Evolutionary conservation across 225 moss, liverwort and hornwort species (phyloP), one percentile per base, ranked within the genome.

Genomic region (Antitrichia curtipendula): DNA sequence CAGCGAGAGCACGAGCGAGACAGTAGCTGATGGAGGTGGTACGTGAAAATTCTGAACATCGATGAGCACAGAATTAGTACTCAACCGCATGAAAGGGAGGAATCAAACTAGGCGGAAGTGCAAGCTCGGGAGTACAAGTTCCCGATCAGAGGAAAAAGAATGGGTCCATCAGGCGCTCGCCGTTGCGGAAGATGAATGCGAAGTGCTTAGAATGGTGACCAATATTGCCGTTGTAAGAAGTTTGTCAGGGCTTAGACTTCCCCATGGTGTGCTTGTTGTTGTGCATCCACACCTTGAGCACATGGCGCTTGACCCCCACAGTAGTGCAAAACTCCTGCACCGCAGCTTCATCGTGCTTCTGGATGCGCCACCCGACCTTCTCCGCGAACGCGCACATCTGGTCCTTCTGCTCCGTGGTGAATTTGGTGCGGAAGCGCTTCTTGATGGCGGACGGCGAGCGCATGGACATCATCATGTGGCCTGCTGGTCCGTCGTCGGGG

Each of bases 211-310:
- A 45, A 80, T 64, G 60, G 82, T 38, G 83, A 45, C 27, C 57
- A 65, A 66, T 47, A 56, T 56, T 59, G 60, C 43, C 49, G 52
- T 31, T 25, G 36, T 3, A 12, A 20, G 56, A 38, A 66, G 32
- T 19, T 40, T 36, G 47, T 93, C 88, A 93, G 5, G 92, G 89
- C 93, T 99, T 99, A 8, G 78, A 8, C 89, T 99, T 99, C 82
- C 97, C 98, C 94, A 97, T 91, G 82, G 98, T 96, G 93, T 99
- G 95, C 94, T 99, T 99, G 94, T 99, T 99, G 94, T 99, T 99
- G 92, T 99, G 98, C 98, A 99, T 99, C 98, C 98, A 99, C 88
- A 99, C 98, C 95, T 99, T 99, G 89, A 99, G 97, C 72, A 99
- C 98, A 84, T 99, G 98, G 74, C 97, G 96, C 89, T 99, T 99